Percentiles rank a stretch among this genome's conserved stretches.
phyloP scores from a whole-genome alignment of 768 basidiomycete species.

The Xerocomellus intermedius region DNA sequence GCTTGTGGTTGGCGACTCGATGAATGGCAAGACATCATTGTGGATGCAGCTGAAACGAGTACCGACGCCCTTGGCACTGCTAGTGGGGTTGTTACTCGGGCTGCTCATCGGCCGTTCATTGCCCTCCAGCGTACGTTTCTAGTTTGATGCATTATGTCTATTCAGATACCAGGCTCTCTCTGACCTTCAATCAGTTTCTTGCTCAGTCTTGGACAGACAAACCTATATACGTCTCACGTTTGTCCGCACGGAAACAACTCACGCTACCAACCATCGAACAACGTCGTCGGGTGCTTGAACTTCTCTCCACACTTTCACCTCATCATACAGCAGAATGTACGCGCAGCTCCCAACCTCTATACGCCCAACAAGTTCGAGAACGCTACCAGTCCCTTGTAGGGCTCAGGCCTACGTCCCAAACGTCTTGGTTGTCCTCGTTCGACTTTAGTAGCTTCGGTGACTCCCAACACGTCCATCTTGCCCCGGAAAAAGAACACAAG shows the following conservation, averaged over 20 bases:
- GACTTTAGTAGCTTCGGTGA: conserved; percentile 46
- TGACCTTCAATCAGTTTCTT: conserved; percentile 19
- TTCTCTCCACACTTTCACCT: conserved; percentile 82
- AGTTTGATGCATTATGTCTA: not conserved
- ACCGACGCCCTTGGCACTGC: conserved; percentile 54
- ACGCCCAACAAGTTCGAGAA: conserved; percentile 79
- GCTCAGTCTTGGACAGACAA: conserved; percentile 53
- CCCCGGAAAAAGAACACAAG: conserved; percentile 73
- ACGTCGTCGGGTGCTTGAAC: conserved; percentile 79
- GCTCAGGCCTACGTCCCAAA: conserved; percentile 56
- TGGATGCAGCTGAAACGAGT: conserved; percentile 42
- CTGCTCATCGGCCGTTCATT: conserved; percentile 52
- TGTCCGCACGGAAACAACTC: conserved; percentile 60
- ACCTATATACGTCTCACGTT: conserved; percentile 45
- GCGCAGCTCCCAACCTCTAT: conserved; percentile 77
- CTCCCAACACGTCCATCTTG: conserved; percentile 36
- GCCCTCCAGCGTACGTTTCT: conserved; percentile 35
- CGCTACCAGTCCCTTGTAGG: conserved; percentile 86
- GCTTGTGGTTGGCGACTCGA: conserved; percentile 9
- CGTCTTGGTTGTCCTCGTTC: conserved; percentile 60
- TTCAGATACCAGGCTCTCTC: not conserved
- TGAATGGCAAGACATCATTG: conserved; percentile 24
- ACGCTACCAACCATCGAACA: conserved; percentile 80
- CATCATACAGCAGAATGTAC: conserved; percentile 95
- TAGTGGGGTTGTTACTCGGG: conserved; percentile 62